Conservation (phyloP, 352 stramenopile genomes). For the Pythium vanterpoolii region DNA sequence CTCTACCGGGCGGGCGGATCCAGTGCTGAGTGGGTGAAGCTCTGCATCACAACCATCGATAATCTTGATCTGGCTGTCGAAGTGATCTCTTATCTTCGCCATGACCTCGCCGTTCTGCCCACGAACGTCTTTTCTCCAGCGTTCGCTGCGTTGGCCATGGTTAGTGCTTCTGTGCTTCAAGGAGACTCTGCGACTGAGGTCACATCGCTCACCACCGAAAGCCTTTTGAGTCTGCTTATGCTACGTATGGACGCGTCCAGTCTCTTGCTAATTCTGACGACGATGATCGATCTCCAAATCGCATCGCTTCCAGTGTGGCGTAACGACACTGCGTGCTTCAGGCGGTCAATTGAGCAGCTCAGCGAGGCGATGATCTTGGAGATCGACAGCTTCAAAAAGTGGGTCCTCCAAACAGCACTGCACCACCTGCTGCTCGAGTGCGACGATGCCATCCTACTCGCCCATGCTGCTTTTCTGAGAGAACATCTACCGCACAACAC, state of each 20-base stretch:
- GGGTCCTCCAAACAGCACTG: slow-evolving; percentile 30
- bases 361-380: slow-evolving; percentile 27
- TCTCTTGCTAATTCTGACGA: slow-evolving; percentile 24
- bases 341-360: slow-evolving; percentile 23
- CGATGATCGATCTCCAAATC: slow-evolving; percentile 24
- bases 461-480: neutral
- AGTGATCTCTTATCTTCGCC: neutral
- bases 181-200: neutral
- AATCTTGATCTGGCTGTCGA: neutral
- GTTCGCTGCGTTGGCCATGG: neutral
- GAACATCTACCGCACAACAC: slow-evolving; percentile 1
- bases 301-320: slow-evolving; percentile 21
- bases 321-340: slow-evolving; percentile 19
- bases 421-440: slow-evolving; percentile 51
- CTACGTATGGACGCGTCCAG: slow-evolving; percentile 26
- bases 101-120: slow-evolving; percentile 3
- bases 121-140: neutral
- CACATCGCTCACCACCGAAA: neutral
- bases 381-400: slow-evolving; percentile 23
- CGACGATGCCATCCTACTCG: slow-evolving; percentile 21
- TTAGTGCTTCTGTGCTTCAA: neutral
- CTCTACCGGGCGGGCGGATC: neutral
- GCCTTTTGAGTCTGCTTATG: slow-evolving; percentile 28
- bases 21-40: neutral
- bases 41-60: neutral